Evolutionary conservation across 176 grass and related monocot genomes (phyloP), one percentile per base, ranked within the genome.

Genomic region (Carex myosuroides): DNA sequence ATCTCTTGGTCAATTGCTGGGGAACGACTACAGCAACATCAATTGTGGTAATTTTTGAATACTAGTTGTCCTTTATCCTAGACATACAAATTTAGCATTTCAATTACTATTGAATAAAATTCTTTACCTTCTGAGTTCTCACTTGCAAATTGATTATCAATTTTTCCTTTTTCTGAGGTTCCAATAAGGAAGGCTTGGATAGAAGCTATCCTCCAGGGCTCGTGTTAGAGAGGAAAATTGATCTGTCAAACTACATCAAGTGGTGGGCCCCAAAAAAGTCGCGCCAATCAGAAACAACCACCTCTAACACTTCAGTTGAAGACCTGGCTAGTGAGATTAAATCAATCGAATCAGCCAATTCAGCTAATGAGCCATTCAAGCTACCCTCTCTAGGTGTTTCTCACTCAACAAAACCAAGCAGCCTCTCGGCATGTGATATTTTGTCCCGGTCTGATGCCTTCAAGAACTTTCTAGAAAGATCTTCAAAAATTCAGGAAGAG

Each of bases 161-260:
- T 85, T 91, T 88, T 50, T 81, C 83, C 75, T 58, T 75, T 75
- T 81, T 89, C 56, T 9, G 85, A 90, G 86, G 87, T 90, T 88
- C 90, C 88, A 94, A 89, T 18, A 99, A 95, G 81, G 90, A 95
- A 78, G 86, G 84, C 22, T 79, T 68, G 13, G 96, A 94, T 87
- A 86, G 90, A 70, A 95, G 92, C 77, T 93, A 89, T 85, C 70
- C 80, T 2, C 90, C 87, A 73, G 87, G 85, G 87, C 89, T 88
- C 24, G 89, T 85, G 6, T 81, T 91, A 85, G 92, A 97, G 69
- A 91, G 89, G 86, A 99, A 95, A 95, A 87, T 91, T 89, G 93
- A 99, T 92, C 87, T 99, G 57, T 95, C 96, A 86, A 95, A 89
- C 85, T 99, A 95, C 86, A 99, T 99, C 81, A 90, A 89, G 71